phyloP scores from a whole-genome alignment of 225 moss, liverwort and hornwort species.

The Polytrichum formosum region DNA sequence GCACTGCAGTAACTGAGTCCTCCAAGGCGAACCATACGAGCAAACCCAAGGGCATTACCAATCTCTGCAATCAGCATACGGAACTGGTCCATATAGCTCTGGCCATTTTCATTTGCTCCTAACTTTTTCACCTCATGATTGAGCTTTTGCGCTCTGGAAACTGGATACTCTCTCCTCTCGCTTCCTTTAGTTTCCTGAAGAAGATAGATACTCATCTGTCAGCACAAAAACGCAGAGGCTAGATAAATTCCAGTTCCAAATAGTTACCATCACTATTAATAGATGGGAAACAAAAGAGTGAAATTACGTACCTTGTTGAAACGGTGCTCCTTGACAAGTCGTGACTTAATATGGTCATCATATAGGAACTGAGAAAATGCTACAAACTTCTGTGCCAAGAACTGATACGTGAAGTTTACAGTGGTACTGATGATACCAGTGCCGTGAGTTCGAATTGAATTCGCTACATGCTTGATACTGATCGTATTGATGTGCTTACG shows the following conservation, averaged over 20 bases:
- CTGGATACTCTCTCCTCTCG: conserved; percentile 74
- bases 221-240: neutral
- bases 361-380: conserved; percentile 96
- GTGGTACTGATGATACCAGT: conserved; percentile 97
- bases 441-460: conserved; percentile 97
- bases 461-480: conserved; percentile 93
- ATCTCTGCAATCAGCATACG: conserved; percentile 91
- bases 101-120: conserved; percentile 79
- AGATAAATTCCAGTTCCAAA: no score
- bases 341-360: conserved; percentile 96
- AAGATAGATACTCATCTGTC: neutral
- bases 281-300: conserved; percentile 4
- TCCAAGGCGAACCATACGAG: conserved; percentile 93
- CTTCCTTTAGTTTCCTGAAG: conserved; percentile 74
- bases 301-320: conserved; percentile 58
- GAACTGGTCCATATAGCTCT: conserved; percentile 96
- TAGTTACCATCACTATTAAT: no score
- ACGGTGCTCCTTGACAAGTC: conserved; percentile 80
- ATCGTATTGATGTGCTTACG: conserved; percentile 97
- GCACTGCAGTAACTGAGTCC: conserved; percentile 97
- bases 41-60: conserved; percentile 98
- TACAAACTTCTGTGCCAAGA: conserved; percentile 89
- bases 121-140: conserved; percentile 87
- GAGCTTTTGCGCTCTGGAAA: conserved; percentile 77
- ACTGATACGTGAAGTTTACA: conserved; percentile 95